Evolutionary conservation across 257 asterid genomes (phyloP), one percentile per base, ranked within the genome.

Genomic region (Cordia subcordata): DNA sequence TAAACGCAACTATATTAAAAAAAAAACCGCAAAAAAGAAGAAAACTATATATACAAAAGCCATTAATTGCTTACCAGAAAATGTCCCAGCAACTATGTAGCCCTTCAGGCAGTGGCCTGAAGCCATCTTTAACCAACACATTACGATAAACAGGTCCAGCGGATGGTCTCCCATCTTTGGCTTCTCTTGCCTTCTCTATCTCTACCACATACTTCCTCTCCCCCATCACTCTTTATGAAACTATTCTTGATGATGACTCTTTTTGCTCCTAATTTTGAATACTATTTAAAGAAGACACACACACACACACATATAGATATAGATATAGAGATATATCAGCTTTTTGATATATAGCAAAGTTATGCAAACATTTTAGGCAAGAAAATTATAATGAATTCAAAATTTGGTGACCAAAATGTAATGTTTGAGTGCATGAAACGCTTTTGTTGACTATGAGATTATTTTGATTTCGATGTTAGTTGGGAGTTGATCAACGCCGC

Each of bases 61-160:
- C 44, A 5, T 39, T 39, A 12, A 8, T 14, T 42, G 1, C 47
- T 69, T 60, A 87, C 96, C 83, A 70, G 76, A 87, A 87, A 67
- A 83, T 75, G 63, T 84, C 91, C 96, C 96, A 87, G 67, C 96
- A 84, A 62, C 83, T 60, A n/a, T 79, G 40, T 13, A 82, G 78
- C 0, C 77, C 82, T 5, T 60, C 69, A 63, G 88, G 76, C 64
- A 82, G 80, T 10, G 80, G 80, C 68, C 72, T 79, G 65, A 87
- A 84, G 18, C 96, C 91, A 68, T 87, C 69, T 68, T 68, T 66
- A 1, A 69, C 94, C 50, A 82, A 59, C 22, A 60, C 77, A 68
- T 79, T 82, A 75, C 96, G 69, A 60, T 75, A 84, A 69, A 82
- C 94, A 13, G 96, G 78, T 0, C 96, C 96, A 38, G 72, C 65